These are phyloP conservation scores for Tetramitus jugosus DNA, from an alignment of 208 protist genomes.

Conservation along the genomic window DNA sequence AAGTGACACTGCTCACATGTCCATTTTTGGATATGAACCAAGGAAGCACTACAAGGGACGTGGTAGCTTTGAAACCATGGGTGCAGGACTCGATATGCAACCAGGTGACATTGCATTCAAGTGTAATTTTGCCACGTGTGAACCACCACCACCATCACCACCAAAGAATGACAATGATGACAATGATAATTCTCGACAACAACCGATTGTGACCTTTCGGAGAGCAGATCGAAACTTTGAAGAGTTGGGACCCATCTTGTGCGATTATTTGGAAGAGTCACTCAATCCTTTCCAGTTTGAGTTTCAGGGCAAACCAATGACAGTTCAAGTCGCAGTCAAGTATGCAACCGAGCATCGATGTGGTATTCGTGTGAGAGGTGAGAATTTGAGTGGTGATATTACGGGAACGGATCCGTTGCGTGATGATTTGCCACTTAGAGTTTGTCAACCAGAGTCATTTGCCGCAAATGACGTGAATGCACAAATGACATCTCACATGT, in stretches of 20 bases:
- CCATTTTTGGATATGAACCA: slow-evolving; percentile 55
- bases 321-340: slow-evolving; percentile 42
- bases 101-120: slow-evolving; percentile 65
- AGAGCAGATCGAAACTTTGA: slow-evolving; percentile 56
- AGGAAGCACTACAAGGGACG: slow-evolving; percentile 50
- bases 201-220: slow-evolving; percentile 33
- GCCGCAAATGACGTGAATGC: slow-evolving; percentile 2
- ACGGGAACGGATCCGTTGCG: slow-evolving; percentile 50
- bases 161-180: too few species aligned
- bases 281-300: slow-evolving; percentile 20
- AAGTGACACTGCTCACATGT: slow-evolving; percentile 58
- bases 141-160: too few species aligned
- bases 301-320: slow-evolving; percentile 37
- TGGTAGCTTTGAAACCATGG: slow-evolving; percentile 57
- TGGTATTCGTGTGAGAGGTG: slow-evolving; percentile 46
- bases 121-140: slow-evolving; percentile 53
- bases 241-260: slow-evolving; percentile 44
- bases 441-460: not conserved
- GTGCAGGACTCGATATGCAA: slow-evolving; percentile 52
- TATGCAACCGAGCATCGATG: slow-evolving; percentile 58
- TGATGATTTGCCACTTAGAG: slow-evolving; percentile 42
- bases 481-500: slow-evolving; percentile 6
- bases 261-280: slow-evolving; percentile 36
- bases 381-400: slow-evolving; percentile 45
- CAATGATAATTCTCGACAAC: slow-evolving; percentile 29